These are phyloP conservation scores for Globisporangium paddicum DNA, from an alignment of 352 stramenopile genomes.

Conservation along the genomic window DNA sequence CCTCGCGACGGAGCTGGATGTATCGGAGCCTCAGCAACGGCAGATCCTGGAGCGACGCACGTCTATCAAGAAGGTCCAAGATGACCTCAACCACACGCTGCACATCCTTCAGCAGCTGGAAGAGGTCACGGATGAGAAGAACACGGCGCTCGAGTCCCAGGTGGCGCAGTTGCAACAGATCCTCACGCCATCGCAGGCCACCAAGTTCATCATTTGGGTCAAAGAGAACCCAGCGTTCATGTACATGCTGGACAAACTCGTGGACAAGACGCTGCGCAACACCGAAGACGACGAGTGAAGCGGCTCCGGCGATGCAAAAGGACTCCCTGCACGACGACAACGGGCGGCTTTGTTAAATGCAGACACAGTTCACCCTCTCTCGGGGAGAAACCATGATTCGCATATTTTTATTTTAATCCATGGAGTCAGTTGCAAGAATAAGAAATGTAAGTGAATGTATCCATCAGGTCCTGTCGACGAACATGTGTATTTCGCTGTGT, in stretches of 20 bases:
- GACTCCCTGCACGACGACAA: no score
- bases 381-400: no score
- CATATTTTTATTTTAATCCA: no score
- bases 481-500: no score
- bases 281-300: constrained; percentile 6
- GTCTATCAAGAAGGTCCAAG: constrained; percentile 56
- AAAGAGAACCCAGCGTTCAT: constrained; percentile 85
- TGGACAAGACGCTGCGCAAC: constrained; percentile 49
- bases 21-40: constrained; percentile 64
- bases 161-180: constrained; percentile 69
- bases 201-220: constrained; percentile 86
- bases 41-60: constrained; percentile 57
- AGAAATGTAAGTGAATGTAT: no score
- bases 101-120: constrained; percentile 64
- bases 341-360: no score
- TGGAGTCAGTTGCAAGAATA: no score
- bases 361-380: no score
- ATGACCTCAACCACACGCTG: constrained; percentile 71
- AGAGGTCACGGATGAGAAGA: constrained; percentile 71
- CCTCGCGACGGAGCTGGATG: constrained; percentile 56
- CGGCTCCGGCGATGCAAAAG: no score
- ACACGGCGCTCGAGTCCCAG: constrained; percentile 67
- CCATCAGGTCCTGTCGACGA: no score
- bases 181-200: constrained; percentile 68
- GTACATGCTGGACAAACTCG: constrained; percentile 84